Evolutionary conservation across 2,329 filamentous ascomycete genomes (phyloP), one percentile per base, ranked within the genome.

Genomic region (Rutstroemia sp.): DNA sequence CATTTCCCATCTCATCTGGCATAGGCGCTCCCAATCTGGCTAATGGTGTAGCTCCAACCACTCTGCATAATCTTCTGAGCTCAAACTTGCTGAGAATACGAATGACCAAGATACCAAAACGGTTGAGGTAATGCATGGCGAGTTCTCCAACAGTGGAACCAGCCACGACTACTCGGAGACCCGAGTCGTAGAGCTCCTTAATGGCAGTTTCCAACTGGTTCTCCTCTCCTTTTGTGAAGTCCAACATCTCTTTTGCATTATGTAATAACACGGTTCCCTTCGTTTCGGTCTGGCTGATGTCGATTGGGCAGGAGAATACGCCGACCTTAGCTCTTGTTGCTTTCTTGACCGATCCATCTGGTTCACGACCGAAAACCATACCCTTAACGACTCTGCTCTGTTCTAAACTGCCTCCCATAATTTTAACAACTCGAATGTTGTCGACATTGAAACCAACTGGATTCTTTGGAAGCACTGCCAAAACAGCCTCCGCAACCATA

Each of bases 41-140:
- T 60, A 99, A 81, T n/a, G 94, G 94, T 14, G 94, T 96, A 56
- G 94, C 94, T 61, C 92, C 92, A 52, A 97, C 92, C 23, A 99
- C 94, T 61, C 94, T 87, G 80, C 95, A 99, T 68, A 97, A 79
- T 68, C 94, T 84, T 65, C 94, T 87, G 59, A 99, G 84, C 76
- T 99, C 94, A 69, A 97, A 99, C 75, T 99, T 99, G 76, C 91
- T 96, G 68, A 97, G 84, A 64, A 99, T 87, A 75, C 96, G 95
- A 78, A 99, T 92, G 69, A 94, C 86, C 48, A 99, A 83, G 64
- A 99, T 97, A 70, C 89, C 91, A 75, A 88, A 96, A 68, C 92
- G 89, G 82, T 99, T 96, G 62, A 99, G 86, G 77, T 96, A 99
- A 79, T 99, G 94, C 73, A 96, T 80, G 55, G 94, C 94, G 60